Evolutionary conservation across 331 rosid genomes (phyloP), one percentile per base, ranked within the genome.

Genomic region (Rhamnella rubrinervis): DNA sequence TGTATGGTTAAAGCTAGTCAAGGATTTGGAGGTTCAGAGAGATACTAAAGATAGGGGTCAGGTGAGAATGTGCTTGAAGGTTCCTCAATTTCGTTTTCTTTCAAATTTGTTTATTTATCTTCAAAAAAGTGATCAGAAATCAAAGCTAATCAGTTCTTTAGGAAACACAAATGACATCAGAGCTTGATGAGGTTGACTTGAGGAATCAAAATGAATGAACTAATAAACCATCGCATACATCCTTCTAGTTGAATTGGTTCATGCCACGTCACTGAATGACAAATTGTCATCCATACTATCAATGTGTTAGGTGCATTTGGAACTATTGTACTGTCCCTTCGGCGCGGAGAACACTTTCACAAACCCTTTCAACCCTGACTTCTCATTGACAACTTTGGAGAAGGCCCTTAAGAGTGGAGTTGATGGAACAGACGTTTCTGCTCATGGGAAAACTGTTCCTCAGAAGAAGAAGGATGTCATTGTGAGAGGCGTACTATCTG

Each of bases 401-500:
- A 93, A 80, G 82, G 80, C 81, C 71, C 82, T 93, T 35, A 84
- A 89, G 82, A 73, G 28, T 55, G 89, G 68, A 73, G 28, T 58
- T 14, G 55, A 39, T 58, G 79, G 31, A 19, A 40, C 67, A 62
- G 88, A 72, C 31, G 75, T 6, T 39, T 74, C 71, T 14, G 89
- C 73, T 58, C 46, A 39, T 63, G 62, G 59, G 35, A 72, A 62
- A 56, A 19, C 75, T 20, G 13, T 80, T 28, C 6, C 81, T 3
- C 78, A 77, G 65, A 91, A 52, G 92, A 93, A 73, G 82, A 90
- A 76, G 73, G 89, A 80, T 39, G 89, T 81, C 65, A 87, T 91
- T 71, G 84, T 91, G 56, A 83, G 97, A 87, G 96, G 97, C 49
- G 98, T 93, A 55, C 76, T 93, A 18, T 91, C 98, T 28, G 90